Evolutionary conservation across 2,329 filamentous ascomycete genomes (phyloP).

Genomic region (Diaporthe citri): DNA sequence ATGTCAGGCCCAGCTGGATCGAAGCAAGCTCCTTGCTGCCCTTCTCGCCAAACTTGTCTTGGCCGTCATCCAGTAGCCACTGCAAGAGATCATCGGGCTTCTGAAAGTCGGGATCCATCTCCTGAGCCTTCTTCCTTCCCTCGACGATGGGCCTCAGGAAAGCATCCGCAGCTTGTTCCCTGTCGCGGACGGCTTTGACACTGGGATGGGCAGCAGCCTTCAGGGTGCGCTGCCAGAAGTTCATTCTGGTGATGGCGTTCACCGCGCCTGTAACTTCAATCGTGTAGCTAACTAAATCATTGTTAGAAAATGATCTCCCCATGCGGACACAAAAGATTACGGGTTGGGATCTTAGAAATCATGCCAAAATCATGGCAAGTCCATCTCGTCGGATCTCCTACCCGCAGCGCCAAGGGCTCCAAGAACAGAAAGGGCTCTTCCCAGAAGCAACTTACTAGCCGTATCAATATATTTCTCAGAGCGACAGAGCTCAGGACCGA

Average conservation of each 20-base stretch:
- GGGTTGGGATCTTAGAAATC: background rate
- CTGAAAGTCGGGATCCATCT: slow-evolving; percentile 41
- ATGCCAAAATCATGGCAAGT: background rate
- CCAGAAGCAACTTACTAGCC: slow-evolving; percentile 45
- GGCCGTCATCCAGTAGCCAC: slow-evolving; percentile 57
- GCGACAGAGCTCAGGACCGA: slow-evolving; percentile 61
- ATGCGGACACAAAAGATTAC: background rate
- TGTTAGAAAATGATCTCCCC: background rate
- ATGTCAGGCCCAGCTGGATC: slow-evolving; percentile 58
- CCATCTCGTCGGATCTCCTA: background rate
- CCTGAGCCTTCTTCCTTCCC: slow-evolving; percentile 45
- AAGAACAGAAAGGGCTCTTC: background rate
- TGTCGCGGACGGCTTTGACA: slow-evolving; percentile 49
- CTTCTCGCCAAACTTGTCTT: slow-evolving; percentile 50
- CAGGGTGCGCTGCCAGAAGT: slow-evolving; percentile 51
- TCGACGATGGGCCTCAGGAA: slow-evolving; percentile 54
- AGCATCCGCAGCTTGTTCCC: slow-evolving; percentile 49
- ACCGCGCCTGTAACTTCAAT: slow-evolving; percentile 55
- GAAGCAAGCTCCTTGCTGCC: slow-evolving; percentile 54
- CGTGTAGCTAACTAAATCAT: slow-evolving; percentile 55
- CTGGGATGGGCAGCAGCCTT: slow-evolving; percentile 49
- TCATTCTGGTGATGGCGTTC: slow-evolving; percentile 46
- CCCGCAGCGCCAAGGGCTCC: background rate
- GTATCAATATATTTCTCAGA: slow-evolving; percentile 59
- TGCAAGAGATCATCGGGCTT: slow-evolving; percentile 62